A percentile compares a stretch with the other conserved stretches of the same genome.
These are phyloP conservation scores for Suillus paluster DNA, from an alignment of 768 basidiomycete species.

Conservation along the genomic window DNA sequence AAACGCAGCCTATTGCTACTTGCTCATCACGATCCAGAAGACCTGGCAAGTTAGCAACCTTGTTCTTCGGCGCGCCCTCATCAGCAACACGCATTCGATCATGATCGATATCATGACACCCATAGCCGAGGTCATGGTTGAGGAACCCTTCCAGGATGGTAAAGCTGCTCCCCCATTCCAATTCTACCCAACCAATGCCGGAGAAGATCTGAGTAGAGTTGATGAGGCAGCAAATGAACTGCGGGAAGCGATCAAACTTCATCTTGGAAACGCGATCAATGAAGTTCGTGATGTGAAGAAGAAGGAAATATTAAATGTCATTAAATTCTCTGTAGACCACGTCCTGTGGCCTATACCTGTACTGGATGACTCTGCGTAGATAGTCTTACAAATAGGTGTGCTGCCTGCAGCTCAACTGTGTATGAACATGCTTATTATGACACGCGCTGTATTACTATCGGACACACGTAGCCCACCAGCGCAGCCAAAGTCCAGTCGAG, in stretches of 20 bases:
- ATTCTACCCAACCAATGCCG: constrained; percentile 8
- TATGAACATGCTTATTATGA: neutral
- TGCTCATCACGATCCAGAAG: constrained; percentile 19
- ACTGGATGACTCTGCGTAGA: no score
- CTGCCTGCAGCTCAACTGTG: no score
- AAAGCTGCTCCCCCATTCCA: constrained; percentile 19
- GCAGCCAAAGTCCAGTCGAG: no score
- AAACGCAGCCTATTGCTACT: constrained; percentile 24
- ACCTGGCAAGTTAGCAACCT: constrained; percentile 12
- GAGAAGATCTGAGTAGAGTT: neutral
- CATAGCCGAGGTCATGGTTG: constrained; percentile 14
- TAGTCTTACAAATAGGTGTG: no score
- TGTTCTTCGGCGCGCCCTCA: constrained; percentile 8
- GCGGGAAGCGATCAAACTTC: neutral
- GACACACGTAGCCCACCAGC: no score
- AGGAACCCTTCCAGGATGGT: constrained; percentile 9
- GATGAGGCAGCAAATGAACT: constrained; percentile 12
- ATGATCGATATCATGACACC: constrained; percentile 19
- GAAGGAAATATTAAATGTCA: neutral
- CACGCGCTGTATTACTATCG: no score
- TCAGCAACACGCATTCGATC: constrained; percentile 16
- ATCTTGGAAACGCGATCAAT: neutral
- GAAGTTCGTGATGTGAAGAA: neutral
- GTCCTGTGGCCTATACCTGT: neutral
- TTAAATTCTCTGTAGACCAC: neutral